Percentiles rank a stretch among this genome's conserved stretches.
Evolutionary conservation across 192 early-diverging fungal species (phyloP).

Genomic region (Radiomyces spectabilis): DNA sequence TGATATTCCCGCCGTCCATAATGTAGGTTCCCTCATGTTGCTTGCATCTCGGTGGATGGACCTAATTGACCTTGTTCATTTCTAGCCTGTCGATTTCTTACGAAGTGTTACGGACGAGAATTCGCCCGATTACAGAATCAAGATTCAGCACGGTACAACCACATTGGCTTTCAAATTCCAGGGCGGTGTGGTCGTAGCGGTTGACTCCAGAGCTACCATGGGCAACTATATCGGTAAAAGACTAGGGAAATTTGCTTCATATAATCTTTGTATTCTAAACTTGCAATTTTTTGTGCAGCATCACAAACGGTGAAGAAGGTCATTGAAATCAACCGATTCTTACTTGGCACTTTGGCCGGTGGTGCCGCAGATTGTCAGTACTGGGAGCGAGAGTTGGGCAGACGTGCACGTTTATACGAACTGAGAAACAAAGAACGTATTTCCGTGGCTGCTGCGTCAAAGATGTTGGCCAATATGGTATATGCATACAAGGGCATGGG

Average conservation of each 20-base stretch:
- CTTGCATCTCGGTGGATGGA: background rate
- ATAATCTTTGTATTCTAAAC: background rate
- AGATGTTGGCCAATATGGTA: conserved; percentile 94
- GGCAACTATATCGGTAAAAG: conserved; percentile 80
- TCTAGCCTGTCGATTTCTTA: conserved; percentile 81
- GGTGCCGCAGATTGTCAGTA: conserved; percentile 98
- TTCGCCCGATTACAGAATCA: conserved; percentile 75
- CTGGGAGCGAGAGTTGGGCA: conserved; percentile 97
- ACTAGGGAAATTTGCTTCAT: background rate
- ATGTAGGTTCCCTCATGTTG: conserved; percentile 29
- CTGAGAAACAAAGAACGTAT: conserved; percentile 98
- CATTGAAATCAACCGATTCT: conserved; percentile 98
- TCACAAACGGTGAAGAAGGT: conserved; percentile 97
- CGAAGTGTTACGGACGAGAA: conserved; percentile 70
- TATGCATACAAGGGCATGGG: conserved; percentile 99
- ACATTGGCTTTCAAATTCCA: conserved; percentile 97
- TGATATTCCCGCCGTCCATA: conserved; percentile 46
- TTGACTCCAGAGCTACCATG: conserved; percentile 93
- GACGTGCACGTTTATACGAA: conserved; percentile 90
- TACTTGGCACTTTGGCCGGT: conserved; percentile 98
- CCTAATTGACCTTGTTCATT: background rate
- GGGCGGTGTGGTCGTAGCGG: conserved; percentile 87
- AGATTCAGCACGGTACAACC: conserved; percentile 95
- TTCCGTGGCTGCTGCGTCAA: conserved; percentile 95
- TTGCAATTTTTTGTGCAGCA: conserved; percentile 43